phyloP scores from a whole-genome alignment of 1,139 yeast genomes.

The Hansenula lynferdii region DNA sequence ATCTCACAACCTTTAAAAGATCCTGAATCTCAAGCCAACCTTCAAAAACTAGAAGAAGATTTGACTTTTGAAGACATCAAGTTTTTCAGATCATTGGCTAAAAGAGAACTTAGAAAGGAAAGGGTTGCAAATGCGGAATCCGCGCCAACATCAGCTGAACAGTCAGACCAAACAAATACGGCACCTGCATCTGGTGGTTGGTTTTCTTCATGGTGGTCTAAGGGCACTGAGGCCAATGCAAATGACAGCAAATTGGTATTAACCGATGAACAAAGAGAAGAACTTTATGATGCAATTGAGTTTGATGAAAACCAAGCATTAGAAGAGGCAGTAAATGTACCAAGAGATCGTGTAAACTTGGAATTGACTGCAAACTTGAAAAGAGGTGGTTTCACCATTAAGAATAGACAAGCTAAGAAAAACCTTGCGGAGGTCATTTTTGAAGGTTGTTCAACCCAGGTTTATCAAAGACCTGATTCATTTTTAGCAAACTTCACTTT shows the following conservation, averaged over 20 bases:
- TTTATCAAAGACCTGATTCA: constrained; percentile 78
- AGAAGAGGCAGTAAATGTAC: constrained; percentile 54
- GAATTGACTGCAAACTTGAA: constrained; percentile 65
- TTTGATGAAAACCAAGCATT: constrained; percentile 67
- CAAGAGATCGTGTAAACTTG: constrained; percentile 65
- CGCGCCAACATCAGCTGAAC: constrained; percentile 12
- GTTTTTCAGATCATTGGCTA: constrained; percentile 79
- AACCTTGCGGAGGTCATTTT: constrained; percentile 75
- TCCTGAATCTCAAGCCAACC: constrained; percentile 32
- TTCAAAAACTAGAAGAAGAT: constrained; percentile 52
- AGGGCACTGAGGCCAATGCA: constrained; percentile 11
- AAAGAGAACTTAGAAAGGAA: constrained; percentile 58
- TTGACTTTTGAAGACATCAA: constrained; percentile 75
- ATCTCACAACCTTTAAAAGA: constrained; percentile 24
- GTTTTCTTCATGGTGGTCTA: constrained; percentile 61
- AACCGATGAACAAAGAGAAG: constrained; percentile 70
- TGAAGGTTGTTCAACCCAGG: constrained; percentile 74
- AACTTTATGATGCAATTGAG: constrained; percentile 90
- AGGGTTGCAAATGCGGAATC: constrained; percentile 26
- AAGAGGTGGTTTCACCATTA: constrained; percentile 73
- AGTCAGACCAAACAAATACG: constrained; percentile 5
- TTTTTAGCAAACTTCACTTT: constrained; percentile 66
- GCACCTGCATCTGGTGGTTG: constrained; percentile 38
- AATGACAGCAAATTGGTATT: constrained; percentile 31
- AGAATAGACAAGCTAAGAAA: constrained; percentile 29